A percentile compares a stretch with the other conserved stretches of the same genome.
phyloP scores from a whole-genome alignment of 2,329 filamentous ascomycete genomes.

The Apiospora kogelbergensis region DNA sequence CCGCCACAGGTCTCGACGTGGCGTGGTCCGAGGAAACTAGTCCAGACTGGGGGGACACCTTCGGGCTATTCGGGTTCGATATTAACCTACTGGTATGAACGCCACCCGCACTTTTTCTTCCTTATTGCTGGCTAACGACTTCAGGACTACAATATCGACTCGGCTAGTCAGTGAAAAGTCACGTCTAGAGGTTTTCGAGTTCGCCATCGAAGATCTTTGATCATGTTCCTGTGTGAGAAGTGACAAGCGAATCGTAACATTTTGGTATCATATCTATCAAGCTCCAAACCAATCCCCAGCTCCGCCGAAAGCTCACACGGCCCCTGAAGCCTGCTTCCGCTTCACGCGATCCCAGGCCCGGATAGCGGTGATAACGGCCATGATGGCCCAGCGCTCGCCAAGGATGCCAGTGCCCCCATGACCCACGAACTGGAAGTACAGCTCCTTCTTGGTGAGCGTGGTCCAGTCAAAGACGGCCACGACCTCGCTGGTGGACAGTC shows the following conservation, averaged over 20 bases:
- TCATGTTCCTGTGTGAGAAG: neutral
- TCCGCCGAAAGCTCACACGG: neutral
- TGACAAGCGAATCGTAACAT: neutral
- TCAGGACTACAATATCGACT: neutral
- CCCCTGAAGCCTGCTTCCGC: neutral
- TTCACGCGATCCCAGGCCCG: slow-evolving; percentile 27
- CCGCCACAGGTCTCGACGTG: neutral
- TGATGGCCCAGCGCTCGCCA: slow-evolving; percentile 42
- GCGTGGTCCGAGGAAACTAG: neutral
- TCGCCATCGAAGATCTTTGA: no score
- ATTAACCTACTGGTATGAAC: neutral
- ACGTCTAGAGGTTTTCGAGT: no score
- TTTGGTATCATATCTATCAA: neutral
- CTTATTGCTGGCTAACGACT: neutral
- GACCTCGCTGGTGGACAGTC: slow-evolving; percentile 39
- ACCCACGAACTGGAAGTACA: slow-evolving; percentile 41
- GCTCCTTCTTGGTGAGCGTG: slow-evolving; percentile 32
- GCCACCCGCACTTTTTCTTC: neutral
- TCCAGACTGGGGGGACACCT: neutral
- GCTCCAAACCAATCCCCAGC: neutral
- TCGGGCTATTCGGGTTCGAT: neutral
- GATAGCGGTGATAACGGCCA: slow-evolving; percentile 40
- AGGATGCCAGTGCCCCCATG: slow-evolving; percentile 37
- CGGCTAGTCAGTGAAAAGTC: neutral
- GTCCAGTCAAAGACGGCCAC: slow-evolving; percentile 37